Percentiles rank a stretch among this genome's conserved stretches.
phyloP scores from a whole-genome alignment of 2,329 filamentous ascomycete genomes.

The Ophiocordyceps robertsii region DNA sequence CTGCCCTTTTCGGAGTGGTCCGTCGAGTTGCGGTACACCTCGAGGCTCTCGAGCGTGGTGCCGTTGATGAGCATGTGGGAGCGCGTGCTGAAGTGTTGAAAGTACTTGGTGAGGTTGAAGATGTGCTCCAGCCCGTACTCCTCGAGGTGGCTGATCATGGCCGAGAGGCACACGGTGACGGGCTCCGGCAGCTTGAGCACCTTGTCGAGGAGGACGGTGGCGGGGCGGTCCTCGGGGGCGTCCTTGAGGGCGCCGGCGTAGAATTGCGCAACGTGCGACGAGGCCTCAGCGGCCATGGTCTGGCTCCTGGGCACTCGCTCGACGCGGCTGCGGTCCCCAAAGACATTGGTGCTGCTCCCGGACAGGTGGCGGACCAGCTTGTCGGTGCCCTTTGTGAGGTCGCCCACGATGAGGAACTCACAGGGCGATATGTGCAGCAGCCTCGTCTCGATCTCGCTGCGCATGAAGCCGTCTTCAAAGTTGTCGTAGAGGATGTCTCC shows the following conservation, averaged over 20 bases:
- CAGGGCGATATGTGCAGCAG: conserved; percentile 89
- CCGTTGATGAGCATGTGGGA: conserved; percentile 95
- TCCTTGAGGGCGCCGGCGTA: conserved; percentile 76
- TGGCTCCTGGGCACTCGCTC: conserved; percentile 66
- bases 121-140: conserved; percentile 93
- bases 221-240: conserved; percentile 37
- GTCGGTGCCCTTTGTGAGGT: conserved; percentile 79
- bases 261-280: conserved; percentile 83
- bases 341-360: conserved; percentile 79
- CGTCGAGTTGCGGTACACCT: conserved; percentile 91
- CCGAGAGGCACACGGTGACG: conserved; percentile 83
- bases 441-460: conserved; percentile 90
- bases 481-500: conserved; percentile 93
- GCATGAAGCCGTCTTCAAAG: conserved; percentile 96
- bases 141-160: conserved; percentile 86
- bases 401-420: conserved; percentile 86
- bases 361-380: conserved; percentile 86
- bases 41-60: conserved; percentile 83
- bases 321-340: conserved; percentile 78
- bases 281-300: conserved; percentile 71
- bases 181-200: conserved; percentile 74
- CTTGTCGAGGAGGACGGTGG: conserved; percentile 63
- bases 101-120: conserved; percentile 92
- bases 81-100: conserved; percentile 84
- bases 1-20: conserved; percentile 77